A percentile compares a stretch with the other conserved stretches of the same genome.
Conservation (phyloP, 257 asterid species). For the Haberlea rhodopensis region DNA sequence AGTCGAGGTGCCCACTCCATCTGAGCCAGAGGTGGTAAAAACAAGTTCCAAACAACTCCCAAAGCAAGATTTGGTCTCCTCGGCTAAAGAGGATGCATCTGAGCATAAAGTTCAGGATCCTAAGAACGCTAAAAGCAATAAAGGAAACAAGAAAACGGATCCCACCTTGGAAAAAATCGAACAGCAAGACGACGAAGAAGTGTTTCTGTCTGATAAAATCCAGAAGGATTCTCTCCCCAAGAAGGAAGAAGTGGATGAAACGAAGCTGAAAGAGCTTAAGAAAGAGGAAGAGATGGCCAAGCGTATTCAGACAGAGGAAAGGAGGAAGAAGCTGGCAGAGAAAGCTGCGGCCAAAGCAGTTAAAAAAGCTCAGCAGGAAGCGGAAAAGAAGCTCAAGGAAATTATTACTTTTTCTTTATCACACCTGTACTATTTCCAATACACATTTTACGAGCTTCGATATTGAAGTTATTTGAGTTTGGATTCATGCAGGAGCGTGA, state of each 20-base stretch:
- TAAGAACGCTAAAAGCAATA: constrained; percentile 38
- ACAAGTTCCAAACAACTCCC: constrained; percentile 35
- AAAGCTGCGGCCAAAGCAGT: constrained; percentile 89
- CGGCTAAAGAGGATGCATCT: constrained; percentile 33
- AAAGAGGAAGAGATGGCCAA: constrained; percentile 78
- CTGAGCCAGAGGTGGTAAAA: constrained; percentile 42
- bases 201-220: constrained; percentile 28
- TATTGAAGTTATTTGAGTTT: not conserved
- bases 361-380: constrained; percentile 75
- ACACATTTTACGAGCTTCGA: not conserved
- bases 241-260: constrained; percentile 58
- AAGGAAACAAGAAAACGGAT: constrained; percentile 39
- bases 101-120: constrained; percentile 41
- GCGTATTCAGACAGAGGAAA: constrained; percentile 68
- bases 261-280: constrained; percentile 66
- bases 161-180: constrained; percentile 26
- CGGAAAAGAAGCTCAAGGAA: constrained; percentile 95
- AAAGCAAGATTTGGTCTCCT: constrained; percentile 41
- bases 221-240: constrained; percentile 40
- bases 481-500: constrained; percentile 67
- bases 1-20: constrained; percentile 38
- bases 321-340: constrained; percentile 79
- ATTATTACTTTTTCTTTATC: constrained; percentile 12
- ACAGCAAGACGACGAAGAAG: constrained; percentile 34
- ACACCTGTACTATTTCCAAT: not conserved